Conservation (phyloP, 495 filamentous ascomycete species). For the Platismatia glauca region DNA sequence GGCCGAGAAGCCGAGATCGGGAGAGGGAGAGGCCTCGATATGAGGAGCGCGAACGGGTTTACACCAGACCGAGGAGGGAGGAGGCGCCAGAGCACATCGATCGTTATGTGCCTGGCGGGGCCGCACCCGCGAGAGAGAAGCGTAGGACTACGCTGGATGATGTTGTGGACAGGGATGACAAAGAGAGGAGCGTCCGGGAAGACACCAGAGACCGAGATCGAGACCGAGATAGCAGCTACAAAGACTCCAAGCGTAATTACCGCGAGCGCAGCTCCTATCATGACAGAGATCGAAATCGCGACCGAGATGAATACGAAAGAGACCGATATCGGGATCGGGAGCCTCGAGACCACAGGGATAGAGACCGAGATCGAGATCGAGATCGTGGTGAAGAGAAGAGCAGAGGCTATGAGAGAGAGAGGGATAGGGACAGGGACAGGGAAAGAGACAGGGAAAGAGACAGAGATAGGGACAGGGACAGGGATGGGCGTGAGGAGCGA, state of each 20-base stretch:
- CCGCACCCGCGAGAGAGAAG: slow-evolving; percentile 12
- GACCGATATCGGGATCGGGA: slow-evolving; percentile 26
- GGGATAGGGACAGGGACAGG: slow-evolving; percentile 28
- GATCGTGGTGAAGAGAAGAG: slow-evolving; percentile 24
- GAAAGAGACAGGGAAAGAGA: slow-evolving; percentile 22
- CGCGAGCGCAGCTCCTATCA: slow-evolving; percentile 13
- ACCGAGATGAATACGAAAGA: slow-evolving; percentile 18
- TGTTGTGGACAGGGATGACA: slow-evolving; percentile 18
- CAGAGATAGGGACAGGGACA: slow-evolving; percentile 27
- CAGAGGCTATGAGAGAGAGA: slow-evolving; percentile 19
- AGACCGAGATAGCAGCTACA: not conserved
- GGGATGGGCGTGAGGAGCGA: slow-evolving; percentile 19
- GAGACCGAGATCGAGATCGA: slow-evolving; percentile 29
- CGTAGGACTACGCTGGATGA: slow-evolving; percentile 21
- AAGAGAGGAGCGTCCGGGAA: slow-evolving; percentile 13
- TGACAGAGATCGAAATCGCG: slow-evolving; percentile 10
- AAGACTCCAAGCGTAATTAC: slow-evolving; percentile 4
- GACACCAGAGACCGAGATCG: slow-evolving; percentile 9
- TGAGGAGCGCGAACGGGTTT: slow-evolving; percentile 8
- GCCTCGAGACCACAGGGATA: slow-evolving; percentile 31
- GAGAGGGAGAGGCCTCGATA: slow-evolving; percentile 11
- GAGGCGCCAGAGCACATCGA: slow-evolving; percentile 34
- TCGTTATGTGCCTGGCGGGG: slow-evolving; percentile 37
- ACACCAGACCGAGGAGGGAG: slow-evolving; percentile 15
- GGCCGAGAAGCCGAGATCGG: slow-evolving; percentile 14